A percentile compares a stretch with the other conserved stretches of the same genome.
These are phyloP conservation scores for Dactylellina parvicollis DNA, from an alignment of 2,329 filamentous ascomycete genomes.

Conservation along the genomic window DNA sequence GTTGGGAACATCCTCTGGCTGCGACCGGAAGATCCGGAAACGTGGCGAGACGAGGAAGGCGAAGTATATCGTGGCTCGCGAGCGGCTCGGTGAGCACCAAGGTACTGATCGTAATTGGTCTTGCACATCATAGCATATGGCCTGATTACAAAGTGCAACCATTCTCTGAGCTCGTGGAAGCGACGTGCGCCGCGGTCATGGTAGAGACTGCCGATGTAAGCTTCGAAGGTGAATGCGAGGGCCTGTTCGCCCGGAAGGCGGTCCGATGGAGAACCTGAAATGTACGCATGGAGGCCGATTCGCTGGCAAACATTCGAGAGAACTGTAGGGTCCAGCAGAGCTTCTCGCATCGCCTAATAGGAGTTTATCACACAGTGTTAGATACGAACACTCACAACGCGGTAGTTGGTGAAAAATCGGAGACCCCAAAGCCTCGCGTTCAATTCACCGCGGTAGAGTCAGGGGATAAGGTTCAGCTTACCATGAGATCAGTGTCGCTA, in stretches of 20 bases:
- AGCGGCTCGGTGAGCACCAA: not conserved
- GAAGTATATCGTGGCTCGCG: not conserved
- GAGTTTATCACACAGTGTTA: not conserved
- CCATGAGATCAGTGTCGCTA: constrained; percentile 6
- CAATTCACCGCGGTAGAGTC: not conserved
- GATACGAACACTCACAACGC: not conserved
- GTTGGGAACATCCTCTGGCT: not conserved
- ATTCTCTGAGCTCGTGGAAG: constrained; percentile 51
- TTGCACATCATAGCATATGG: constrained; percentile 55
- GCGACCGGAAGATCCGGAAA: not conserved
- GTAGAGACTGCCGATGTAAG: constrained; percentile 56
- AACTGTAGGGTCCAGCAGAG: constrained; percentile 34
- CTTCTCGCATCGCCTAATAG: constrained; percentile 50
- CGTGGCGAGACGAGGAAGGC: constrained; percentile 4
- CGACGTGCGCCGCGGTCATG: constrained; percentile 52
- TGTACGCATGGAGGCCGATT: constrained; percentile 51
- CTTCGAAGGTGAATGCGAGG: constrained; percentile 54
- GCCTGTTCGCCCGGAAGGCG: constrained; percentile 46
- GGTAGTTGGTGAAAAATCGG: not conserved
- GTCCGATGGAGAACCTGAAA: constrained; percentile 29
- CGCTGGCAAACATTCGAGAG: constrained; percentile 56
- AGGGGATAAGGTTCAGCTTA: constrained; percentile 4
- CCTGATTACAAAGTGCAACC: constrained; percentile 53
- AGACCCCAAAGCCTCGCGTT: not conserved
- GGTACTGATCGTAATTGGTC: constrained; percentile 45